A percentile compares a stretch with the other conserved stretches of the same genome.
Evolutionary conservation across 345 rosid species (phyloP).

Genomic region (Sonneratia alba): DNA sequence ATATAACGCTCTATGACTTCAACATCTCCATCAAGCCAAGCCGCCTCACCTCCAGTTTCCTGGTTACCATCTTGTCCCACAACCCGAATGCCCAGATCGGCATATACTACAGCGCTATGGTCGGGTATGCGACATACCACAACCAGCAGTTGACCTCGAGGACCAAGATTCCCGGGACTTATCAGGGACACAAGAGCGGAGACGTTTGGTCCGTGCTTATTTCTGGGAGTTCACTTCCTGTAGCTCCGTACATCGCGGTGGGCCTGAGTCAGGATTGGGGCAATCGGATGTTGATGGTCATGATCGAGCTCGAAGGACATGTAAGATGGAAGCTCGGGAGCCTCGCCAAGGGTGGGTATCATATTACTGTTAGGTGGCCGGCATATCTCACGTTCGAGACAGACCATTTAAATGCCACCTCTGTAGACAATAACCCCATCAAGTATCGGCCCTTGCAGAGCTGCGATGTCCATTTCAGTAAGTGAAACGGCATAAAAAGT

Average conservation of each 20-base stretch:
- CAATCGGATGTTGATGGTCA: conserved; percentile 8
- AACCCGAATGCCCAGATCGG: conserved; percentile 13
- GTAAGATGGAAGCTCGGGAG: conserved; percentile 27
- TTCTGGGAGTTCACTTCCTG: conserved; percentile 21
- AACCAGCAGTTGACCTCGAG: conserved; percentile 14
- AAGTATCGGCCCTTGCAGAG: conserved; percentile 17
- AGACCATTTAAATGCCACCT: background rate
- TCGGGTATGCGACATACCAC: conserved; percentile 9
- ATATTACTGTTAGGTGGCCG: conserved; percentile 25
- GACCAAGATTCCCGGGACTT: conserved; percentile 4
- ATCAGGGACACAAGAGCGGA: conserved; percentile 9
- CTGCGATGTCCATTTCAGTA: conserved; percentile 4
- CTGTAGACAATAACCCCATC: conserved; percentile 9
- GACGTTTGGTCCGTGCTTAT: conserved; percentile 33
- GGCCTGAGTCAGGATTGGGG: conserved; percentile 13
- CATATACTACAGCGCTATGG: conserved; percentile 14
- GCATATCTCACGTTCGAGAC: conserved; percentile 22
- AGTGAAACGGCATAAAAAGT: background rate
- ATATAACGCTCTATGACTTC: conserved; percentile 8
- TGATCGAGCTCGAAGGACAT: conserved; percentile 12
- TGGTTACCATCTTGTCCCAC: conserved; percentile 12
- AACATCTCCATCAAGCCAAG: conserved; percentile 8
- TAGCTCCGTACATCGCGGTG: conserved; percentile 21
- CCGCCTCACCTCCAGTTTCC: conserved; percentile 12
- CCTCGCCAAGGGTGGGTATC: conserved; percentile 18